Base-by-base conservation (phyloP, 2,329 filamentous ascomycete species). In the Microsporum canis region DNA sequence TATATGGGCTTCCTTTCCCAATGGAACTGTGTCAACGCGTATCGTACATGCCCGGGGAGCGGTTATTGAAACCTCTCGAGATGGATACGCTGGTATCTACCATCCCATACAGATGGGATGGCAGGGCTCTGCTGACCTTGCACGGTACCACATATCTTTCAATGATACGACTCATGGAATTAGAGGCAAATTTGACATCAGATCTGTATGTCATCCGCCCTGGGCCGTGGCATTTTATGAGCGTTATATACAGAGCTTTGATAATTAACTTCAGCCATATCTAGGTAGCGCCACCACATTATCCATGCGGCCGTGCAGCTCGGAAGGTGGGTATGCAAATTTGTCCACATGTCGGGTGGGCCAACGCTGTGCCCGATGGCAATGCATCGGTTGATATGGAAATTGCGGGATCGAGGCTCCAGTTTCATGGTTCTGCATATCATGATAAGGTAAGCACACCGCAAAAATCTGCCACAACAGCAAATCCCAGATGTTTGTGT, bases 381-480 rank as follows among this genome's bases (percentile, higher is more conserved):
- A 61, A 66, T 29, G 72, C 65, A 0, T 63, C 41, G 1, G 72
- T 74, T 1, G 67, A 73, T 17, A 57, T 74, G 59, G 63, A 38
- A 0, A 67, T 74, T 5, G 61, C 66, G 27, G 75, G 73, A 1
- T 67, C 65, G 33, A 38, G 39, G 12, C 29, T 77, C 14, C 60
- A 60, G 4, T 77, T 76, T 62, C 65, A 67, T 4, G 77, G 77
- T 1, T 59, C 69, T 1, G 77, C 71, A 1, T 79, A 79, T 64
- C 77, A 79, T 64, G 78, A 79, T 63, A 79, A 78, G 66, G 72
- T 73, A 62, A 57, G 56, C 41, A 17, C 33, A 17, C n/a, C 8
- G 23, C 14, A 12, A 14, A 34, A n/a, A 34, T 38, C 45, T 23
- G 29, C n/a, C 36, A 23, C 31, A 39, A 27, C 45, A 31, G 38